Base-by-base conservation (phyloP, 129 eudicot genomes). In the Flaveria sonorensis region DNA sequence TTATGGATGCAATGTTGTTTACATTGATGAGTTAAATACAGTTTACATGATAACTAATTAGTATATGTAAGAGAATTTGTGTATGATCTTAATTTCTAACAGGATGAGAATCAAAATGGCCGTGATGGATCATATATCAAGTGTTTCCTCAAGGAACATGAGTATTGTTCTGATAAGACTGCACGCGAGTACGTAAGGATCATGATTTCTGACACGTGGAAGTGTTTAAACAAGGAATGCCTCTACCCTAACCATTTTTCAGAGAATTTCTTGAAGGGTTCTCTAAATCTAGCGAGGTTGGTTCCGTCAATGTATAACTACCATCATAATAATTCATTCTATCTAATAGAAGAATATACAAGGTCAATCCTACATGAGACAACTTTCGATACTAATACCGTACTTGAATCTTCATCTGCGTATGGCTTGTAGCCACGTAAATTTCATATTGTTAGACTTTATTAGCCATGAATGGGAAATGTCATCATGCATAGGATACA, bases 51-150 rank as follows among this genome's bases (percentile, higher is more conserved):
- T 36, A 36, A 36, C 5, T 36, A 36, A 36, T 0, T 5, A 36
- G 7, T 36, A 36, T 36, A 36, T 36, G 40, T 6, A 36, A 36
- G 40, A 4, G 40, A 36, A 28, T 36, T 11, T 28, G 1, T 20
- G 23, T 77, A 2, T 16, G 56, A 36, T 24, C 2, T 23, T n/a
- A n/a, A n/a, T n/a, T 65, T 23, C 24, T 12, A 42, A 67, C 76
- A 89, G 89, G 89, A 86, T 75, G 81, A 82, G 60, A 63, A 77
- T 77, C 95, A 85, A 82, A 70, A 73, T 20, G 94, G 90, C 0
- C 73, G 60, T 26, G 95, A 86, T 77, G 95, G 91, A 24, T 89
- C 95, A 3, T 84, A 82, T 10, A 24, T 89, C 36, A 70, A 64
- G 3, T 89, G 81, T 77, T 85, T 77, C 53, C 60, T 77, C 74